Base-by-base conservation (phyloP, 2,329 filamentous ascomycete species). In the Botrytis byssoidea region DNA sequence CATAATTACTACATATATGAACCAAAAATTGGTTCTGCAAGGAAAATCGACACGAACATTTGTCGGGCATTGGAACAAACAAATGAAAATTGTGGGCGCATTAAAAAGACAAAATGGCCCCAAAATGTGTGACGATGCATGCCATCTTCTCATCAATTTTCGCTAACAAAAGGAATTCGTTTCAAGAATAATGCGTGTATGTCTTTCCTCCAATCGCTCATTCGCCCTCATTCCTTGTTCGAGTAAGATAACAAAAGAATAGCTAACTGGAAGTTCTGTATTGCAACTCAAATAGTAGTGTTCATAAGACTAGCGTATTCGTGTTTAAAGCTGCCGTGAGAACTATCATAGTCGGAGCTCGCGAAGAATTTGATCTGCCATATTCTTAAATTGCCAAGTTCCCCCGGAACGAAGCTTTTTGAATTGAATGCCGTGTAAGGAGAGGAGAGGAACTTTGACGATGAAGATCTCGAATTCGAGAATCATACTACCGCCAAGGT, bases 351-450 rank as follows among this genome's bases (percentile, higher is more conserved):
- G 87, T 81, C 91, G 90, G 78, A 99, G 84, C 82, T 96, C 94
- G 80, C 92, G 90, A 78, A 99, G 85, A 79, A 99, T 98, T 79
- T 94, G 94, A 83, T 97, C 95, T 51, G 96, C 96, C 94, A 98
- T 97, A 80, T 93, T 95, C 86, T 98, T 97, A 85, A 97, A 99
- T 83, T 98, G 95, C 95, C 95, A 98, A 74, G 96, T 98, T 74
- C 97, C 95, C 51, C 96, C 95, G 73, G 93, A 90, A 42, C 70
- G 61, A 78, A 98, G 91, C 81, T 96, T 94, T 87, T 99, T 99
- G 86, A 99, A 99, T 82, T 98, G 96, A 75, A 99, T 95, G 67
- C 96, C 96, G 81, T 99, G 95, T 73, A 99, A 84, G 60, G 92
- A 94, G 75, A 99, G 90, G 70, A 99, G 85, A 20, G 96, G 96